A percentile compares a stretch with the other conserved stretches of the same genome.
These are phyloP conservation scores for Moringa oleifera DNA, from an alignment of 345 rosid species.

Conservation along the genomic window DNA sequence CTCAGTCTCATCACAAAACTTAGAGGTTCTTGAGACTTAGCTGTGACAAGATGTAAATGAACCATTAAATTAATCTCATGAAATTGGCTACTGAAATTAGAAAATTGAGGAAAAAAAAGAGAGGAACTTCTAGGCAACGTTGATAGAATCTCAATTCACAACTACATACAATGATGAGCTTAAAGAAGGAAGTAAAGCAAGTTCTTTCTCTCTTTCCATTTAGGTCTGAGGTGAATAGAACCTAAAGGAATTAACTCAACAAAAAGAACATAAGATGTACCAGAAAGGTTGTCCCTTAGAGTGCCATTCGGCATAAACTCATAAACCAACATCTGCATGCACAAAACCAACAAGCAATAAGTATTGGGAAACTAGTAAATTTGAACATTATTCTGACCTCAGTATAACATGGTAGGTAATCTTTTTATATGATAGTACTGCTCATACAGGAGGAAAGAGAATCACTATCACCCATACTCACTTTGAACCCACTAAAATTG, in stretches of 20 bases:
- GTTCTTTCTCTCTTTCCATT: background rate
- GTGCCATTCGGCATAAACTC: slow-evolving; percentile 93
- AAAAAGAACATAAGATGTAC: slow-evolving; percentile 32
- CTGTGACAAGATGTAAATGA: slow-evolving; percentile 33
- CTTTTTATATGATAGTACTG: background rate
- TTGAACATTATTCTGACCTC: background rate
- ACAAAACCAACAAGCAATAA: background rate
- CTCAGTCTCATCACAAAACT: slow-evolving; percentile 65
- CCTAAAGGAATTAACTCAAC: background rate
- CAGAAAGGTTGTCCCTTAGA: slow-evolving; percentile 77
- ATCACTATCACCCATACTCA: too few species aligned
- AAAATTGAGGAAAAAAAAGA: background rate
- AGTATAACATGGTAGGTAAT: background rate
- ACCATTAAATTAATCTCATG: slow-evolving; percentile 4
- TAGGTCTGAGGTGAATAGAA: background rate
- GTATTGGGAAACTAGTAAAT: background rate
- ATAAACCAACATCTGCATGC: slow-evolving; percentile 80
- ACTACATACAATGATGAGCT: background rate
- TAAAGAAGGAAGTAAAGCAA: too few species aligned
- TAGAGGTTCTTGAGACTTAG: slow-evolving; percentile 40
- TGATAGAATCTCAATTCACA: background rate
- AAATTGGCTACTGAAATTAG: slow-evolving; percentile 3
- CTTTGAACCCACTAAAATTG: too few species aligned
- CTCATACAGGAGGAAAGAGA: background rate
- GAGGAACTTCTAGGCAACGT: background rate